These are phyloP conservation scores for Kalmanozyma brasiliensis DNA, from an alignment of 1,284 basidiomycete species.

Conservation along the genomic window DNA sequence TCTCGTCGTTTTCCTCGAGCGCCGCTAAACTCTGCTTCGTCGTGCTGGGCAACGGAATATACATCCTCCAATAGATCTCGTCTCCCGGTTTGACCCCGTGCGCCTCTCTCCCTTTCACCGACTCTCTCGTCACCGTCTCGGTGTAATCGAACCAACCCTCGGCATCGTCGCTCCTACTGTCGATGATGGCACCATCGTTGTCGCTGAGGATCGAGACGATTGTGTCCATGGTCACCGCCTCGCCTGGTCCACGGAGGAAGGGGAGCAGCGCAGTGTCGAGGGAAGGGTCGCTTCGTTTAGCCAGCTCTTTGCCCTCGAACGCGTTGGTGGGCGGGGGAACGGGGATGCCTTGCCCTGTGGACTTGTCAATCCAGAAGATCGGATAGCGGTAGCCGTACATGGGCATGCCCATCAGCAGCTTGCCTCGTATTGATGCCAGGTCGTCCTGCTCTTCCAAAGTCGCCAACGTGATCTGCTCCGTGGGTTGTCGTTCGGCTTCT, in stretches of 20 bases:
- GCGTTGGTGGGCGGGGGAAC: conserved; percentile 10
- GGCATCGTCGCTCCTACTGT: conserved; percentile 6
- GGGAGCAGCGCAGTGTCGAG: conserved; percentile 7
- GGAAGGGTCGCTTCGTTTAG: not conserved
- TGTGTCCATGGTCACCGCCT: conserved; percentile 22
- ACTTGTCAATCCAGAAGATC: conserved; percentile 32
- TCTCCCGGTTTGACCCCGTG: conserved; percentile 30
- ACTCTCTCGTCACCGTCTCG: conserved; percentile 19
- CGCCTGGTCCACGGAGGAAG: conserved; percentile 39
- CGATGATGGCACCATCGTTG: conserved; percentile 20
- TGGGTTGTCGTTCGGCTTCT: conserved; percentile 1
- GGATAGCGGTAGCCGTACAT: conserved; percentile 50
- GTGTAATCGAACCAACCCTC: conserved; percentile 40
- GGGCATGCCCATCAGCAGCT: conserved; percentile 44
- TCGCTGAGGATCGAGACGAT: conserved; percentile 20
- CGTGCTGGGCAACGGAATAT: conserved; percentile 17
- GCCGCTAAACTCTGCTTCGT: conserved; percentile 6
- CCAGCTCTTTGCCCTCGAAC: conserved; percentile 11
- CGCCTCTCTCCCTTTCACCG: not conserved
- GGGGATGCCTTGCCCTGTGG: conserved; percentile 22
- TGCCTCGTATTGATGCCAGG: conserved; percentile 9
- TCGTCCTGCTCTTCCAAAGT: conserved; percentile 8
- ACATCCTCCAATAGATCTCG: conserved; percentile 37
- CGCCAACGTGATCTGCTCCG: too few species aligned
- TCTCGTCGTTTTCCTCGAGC: conserved; percentile 1